A percentile compares a stretch with the other conserved stretches of the same genome.
Evolutionary conservation across 208 protist species (phyloP).

Genomic region (Trichomonas vaginalis): DNA sequence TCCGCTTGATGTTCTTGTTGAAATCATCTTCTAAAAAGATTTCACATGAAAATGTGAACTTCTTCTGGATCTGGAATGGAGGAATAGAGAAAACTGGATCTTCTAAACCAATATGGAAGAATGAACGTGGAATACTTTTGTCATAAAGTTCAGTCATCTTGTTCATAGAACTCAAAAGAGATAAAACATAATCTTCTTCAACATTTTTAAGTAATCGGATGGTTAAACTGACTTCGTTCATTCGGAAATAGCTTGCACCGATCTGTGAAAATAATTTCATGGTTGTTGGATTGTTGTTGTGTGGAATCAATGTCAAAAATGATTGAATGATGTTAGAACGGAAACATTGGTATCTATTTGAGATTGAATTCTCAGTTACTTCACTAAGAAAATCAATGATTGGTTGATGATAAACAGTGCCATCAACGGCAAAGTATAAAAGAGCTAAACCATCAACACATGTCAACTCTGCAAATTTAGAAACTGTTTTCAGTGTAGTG

Average conservation of each 20-base stretch:
- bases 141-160: background rate
- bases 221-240: background rate
- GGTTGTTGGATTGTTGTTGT: background rate
- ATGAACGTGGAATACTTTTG: background rate
- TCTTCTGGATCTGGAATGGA: background rate
- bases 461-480: background rate
- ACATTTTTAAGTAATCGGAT: background rate
- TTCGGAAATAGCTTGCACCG: background rate
- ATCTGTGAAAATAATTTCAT: background rate
- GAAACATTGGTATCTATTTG: constrained; percentile 3
- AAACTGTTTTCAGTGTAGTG: background rate
- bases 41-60: background rate
- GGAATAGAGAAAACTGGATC: background rate
- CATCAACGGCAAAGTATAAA: background rate
- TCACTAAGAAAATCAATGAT: background rate
- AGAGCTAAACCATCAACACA: background rate
- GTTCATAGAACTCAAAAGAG: background rate
- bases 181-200: background rate
- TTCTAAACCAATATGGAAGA: background rate
- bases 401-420: background rate
- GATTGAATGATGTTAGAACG: background rate
- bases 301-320: background rate
- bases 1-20: background rate
- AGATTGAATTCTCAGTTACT: background rate
- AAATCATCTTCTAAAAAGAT: background rate